A percentile compares a stretch with the other conserved stretches of the same genome.
Evolutionary conservation across 495 filamentous ascomycete genomes (phyloP).

Genomic region (Evansstolkia leycettana): DNA sequence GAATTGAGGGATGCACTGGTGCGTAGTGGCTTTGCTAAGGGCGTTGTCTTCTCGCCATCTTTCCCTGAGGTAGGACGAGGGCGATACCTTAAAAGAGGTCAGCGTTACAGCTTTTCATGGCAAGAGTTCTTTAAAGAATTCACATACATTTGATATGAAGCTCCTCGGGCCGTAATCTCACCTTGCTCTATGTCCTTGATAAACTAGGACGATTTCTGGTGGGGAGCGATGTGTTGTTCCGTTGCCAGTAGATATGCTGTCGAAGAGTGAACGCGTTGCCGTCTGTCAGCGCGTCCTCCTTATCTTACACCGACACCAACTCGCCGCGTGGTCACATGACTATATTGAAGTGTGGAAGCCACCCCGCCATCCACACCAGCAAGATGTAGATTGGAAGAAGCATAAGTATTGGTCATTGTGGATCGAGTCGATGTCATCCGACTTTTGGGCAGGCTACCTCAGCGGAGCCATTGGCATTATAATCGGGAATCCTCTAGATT

Average conservation of each 20-base stretch:
- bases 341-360: neutral
- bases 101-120: neutral
- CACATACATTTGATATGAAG: no score
- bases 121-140: neutral
- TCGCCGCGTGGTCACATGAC: conserved; percentile 24
- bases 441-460: conserved; percentile 82
- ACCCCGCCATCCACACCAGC: conserved; percentile 3
- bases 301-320: conserved; percentile 22
- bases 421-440: conserved; percentile 49
- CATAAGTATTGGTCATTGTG: no score
- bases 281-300: conserved; percentile 9
- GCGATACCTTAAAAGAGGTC: conserved; percentile 34
- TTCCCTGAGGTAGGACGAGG: conserved; percentile 17
- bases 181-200: neutral
- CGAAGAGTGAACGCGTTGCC: no score
- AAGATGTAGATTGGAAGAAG: neutral
- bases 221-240: no score
- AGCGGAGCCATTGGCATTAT: conserved; percentile 73
- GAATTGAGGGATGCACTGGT: conserved; percentile 33
- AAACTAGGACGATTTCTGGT: neutral
- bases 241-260: no score
- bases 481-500: conserved; percentile 78
- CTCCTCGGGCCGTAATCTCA: no score
- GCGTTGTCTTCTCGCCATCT: conserved; percentile 27
- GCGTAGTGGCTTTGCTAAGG: conserved; percentile 19